Percentiles rank a stretch among this genome's conserved stretches.
These are phyloP conservation scores for Chrysanthemum lavandulifolium DNA, from an alignment of 129 eudicot species.

Conservation along the genomic window DNA sequence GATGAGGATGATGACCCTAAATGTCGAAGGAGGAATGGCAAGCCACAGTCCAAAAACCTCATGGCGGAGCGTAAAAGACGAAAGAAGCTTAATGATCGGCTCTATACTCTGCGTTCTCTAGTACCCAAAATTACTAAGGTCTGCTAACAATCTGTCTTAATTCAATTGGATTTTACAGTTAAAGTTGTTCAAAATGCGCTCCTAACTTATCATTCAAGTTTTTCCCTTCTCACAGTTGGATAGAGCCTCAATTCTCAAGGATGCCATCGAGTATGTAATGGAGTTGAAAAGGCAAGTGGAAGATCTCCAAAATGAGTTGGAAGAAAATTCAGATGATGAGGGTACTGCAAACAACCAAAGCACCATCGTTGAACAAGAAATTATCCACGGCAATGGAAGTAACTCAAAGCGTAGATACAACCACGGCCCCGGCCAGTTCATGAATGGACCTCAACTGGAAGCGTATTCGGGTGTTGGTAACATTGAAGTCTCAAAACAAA, in stretches of 20 bases:
- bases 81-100: slow-evolving; percentile 95
- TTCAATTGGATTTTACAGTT: neutral
- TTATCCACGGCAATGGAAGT: slow-evolving; percentile 39
- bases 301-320: slow-evolving; percentile 82
- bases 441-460: slow-evolving; percentile 40
- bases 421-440: slow-evolving; percentile 36
- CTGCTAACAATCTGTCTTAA: neutral
- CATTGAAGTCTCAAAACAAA: slow-evolving; percentile 36
- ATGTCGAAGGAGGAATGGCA: slow-evolving; percentile 42
- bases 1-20: slow-evolving; percentile 62
- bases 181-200: neutral
- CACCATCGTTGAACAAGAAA: slow-evolving; percentile 42
- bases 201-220: neutral
- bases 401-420: slow-evolving; percentile 34
- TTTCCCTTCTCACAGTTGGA: slow-evolving; percentile 51
- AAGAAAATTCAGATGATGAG: slow-evolving; percentile 73
- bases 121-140: slow-evolving; percentile 97
- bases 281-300: slow-evolving; percentile 68
- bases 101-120: slow-evolving; percentile 72
- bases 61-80: slow-evolving; percentile 90
- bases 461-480: slow-evolving; percentile 33
- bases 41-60: slow-evolving; percentile 76
- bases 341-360: slow-evolving; percentile 39
- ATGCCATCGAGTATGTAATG: slow-evolving; percentile 86
- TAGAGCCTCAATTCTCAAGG: slow-evolving; percentile 84